Percentiles rank a stretch among this genome's conserved stretches.
phyloP scores from a whole-genome alignment of 2,329 filamentous ascomycete genomes.

The Verticillium nubilum region DNA sequence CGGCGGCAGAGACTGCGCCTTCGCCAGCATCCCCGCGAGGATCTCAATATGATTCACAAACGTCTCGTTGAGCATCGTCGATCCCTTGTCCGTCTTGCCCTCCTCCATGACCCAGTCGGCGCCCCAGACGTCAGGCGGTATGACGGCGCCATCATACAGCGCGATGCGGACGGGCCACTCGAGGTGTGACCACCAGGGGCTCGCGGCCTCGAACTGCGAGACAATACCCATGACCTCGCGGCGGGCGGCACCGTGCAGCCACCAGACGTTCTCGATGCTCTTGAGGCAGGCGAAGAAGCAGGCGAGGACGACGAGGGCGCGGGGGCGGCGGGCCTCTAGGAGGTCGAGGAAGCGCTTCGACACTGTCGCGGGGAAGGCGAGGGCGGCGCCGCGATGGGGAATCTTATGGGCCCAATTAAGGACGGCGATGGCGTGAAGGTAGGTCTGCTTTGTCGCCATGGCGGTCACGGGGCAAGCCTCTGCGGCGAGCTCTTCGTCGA shows the following conservation, averaged over 20 bases:
- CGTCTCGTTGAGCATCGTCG: constrained; percentile 18
- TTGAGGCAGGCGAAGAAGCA: constrained; percentile 64
- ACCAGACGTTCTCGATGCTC: constrained; percentile 59
- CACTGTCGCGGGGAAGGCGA: constrained; percentile 61
- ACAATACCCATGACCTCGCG: constrained; percentile 61
- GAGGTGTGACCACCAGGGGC: constrained; percentile 55
- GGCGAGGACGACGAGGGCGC: constrained; percentile 58
- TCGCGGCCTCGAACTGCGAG: constrained; percentile 51
- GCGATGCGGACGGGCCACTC: constrained; percentile 57
- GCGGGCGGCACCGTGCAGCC: constrained; percentile 61
- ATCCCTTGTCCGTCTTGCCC: constrained; percentile 23
- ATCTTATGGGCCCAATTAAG: constrained; percentile 62
- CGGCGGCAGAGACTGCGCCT: constrained; percentile 20
- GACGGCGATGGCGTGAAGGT: constrained; percentile 59
- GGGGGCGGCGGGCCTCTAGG: constrained; percentile 52
- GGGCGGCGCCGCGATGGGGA: constrained; percentile 50
- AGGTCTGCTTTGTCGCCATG: constrained; percentile 46
- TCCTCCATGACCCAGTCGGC: constrained; percentile 41
- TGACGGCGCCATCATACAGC: constrained; percentile 46
- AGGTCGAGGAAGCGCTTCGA: constrained; percentile 56
- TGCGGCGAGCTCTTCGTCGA: constrained; percentile 32
- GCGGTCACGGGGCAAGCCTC: constrained; percentile 21
- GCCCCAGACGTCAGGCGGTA: constrained; percentile 54
- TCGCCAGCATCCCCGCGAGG: constrained; percentile 32
- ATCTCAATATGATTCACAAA: constrained; percentile 41